These are phyloP conservation scores for Rubroshorea leprosula DNA, from an alignment of 345 rosid species.

Conservation along the genomic window DNA sequence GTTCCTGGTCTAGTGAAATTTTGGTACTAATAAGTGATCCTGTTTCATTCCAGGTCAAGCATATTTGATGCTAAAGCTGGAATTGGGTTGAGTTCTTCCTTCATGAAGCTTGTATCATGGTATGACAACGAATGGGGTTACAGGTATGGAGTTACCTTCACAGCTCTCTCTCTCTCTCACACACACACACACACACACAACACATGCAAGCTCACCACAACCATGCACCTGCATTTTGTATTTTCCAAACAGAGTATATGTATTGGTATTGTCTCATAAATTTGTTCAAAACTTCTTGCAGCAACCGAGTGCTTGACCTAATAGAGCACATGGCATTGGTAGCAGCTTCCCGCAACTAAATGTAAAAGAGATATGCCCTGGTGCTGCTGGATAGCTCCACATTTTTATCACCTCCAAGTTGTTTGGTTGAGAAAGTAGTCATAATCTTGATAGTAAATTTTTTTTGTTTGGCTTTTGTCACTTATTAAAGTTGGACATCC, in stretches of 20 bases:
- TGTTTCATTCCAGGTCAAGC: constrained; percentile 63
- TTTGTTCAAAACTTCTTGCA: constrained; percentile 24
- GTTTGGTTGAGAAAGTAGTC: constrained; percentile 16
- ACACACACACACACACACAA: too few relatives aligned
- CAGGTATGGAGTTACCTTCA: constrained; percentile 47
- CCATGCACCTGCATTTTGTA: background rate
- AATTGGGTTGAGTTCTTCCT: constrained; percentile 72
- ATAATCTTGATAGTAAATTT: background rate
- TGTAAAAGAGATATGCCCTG: background rate
- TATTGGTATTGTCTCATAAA: background rate
- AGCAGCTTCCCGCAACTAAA: constrained; percentile 41
- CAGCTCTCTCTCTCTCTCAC: constrained; percentile 7
- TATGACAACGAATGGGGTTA: constrained; percentile 99
- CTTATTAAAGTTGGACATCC: constrained; percentile 5
- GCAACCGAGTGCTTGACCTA: constrained; percentile 96
- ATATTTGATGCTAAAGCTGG: constrained; percentile 99
- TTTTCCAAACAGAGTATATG: background rate
- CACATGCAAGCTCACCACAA: too few relatives aligned
- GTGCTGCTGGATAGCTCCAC: background rate
- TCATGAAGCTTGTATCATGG: constrained; percentile 92
- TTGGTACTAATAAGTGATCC: background rate
- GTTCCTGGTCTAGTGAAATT: too few relatives aligned
- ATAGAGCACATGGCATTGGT: constrained; percentile 96
- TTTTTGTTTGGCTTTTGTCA: constrained; percentile 3
- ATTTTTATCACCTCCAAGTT: background rate